Evolutionary conservation across 2,329 filamentous ascomycete species (phyloP), one percentile per base, ranked within the genome.

Genomic region (Calycina marina): DNA sequence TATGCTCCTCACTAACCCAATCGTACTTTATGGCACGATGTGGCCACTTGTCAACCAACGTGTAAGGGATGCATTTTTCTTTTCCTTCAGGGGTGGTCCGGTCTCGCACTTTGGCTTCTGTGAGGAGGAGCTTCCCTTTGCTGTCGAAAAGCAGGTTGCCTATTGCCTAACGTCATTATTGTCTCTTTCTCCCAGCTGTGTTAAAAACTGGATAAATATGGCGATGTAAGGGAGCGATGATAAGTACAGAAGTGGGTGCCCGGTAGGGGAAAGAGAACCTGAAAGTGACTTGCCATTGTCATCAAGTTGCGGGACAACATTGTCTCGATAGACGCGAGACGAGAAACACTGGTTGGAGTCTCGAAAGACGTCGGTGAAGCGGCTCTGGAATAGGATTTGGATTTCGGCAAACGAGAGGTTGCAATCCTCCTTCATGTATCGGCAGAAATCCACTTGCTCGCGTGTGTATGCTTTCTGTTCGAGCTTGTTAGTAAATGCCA

Each of bases 311-410:
- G 37, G 38, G 2, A 25, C 27, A 8, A 22, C 18, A 14, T 42
- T 38, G 27, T 38, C 37, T 14, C 40, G 35, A 15, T 42, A 42
- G 9, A 30, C 30, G 10, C 40, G 37, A 10, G 40, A 37, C 13
- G 40, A 40, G 35, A 42, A 38, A 18, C 35, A 36, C 27, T 42
- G 37, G 10, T 31, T 26, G 9, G 40, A 32, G 9, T 28, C 14
- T 6, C 36, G 28, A 12, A 27, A 16, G 6, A 15, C 25, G 9
- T 37, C 24, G 6, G 34, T 27, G 24, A 29, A 40, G 6, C 25
- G 32, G 6, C 12, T 22, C 8, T 6, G 10, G 18, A 32, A 32
- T 6, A 11, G 5, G 8, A 6, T 6, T 8, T n/a, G 9, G 14
- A 36, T 18, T 16, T 20, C 28, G 17, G 35, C 28, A 27, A 30